phyloP scores from a whole-genome alignment of 2,329 filamentous ascomycete genomes.

The Dactylonectria macrodidyma region DNA sequence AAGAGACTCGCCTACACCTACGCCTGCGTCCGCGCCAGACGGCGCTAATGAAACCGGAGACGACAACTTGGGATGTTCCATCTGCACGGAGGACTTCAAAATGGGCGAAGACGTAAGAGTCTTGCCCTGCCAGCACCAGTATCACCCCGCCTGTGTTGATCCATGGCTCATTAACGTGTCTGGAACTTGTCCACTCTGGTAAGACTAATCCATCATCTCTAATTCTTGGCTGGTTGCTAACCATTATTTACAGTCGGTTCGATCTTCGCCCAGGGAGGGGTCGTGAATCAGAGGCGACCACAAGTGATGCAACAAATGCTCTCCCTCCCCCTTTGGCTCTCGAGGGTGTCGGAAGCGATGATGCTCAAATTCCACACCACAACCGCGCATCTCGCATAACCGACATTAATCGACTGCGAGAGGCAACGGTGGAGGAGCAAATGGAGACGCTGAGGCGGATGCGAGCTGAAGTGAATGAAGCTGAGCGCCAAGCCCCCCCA shows the following conservation, averaged over 20 bases:
- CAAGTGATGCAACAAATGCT: slow-evolving; percentile 42
- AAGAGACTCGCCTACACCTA: slow-evolving; percentile 31
- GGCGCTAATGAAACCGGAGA: slow-evolving; percentile 46
- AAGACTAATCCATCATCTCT: slow-evolving; percentile 51
- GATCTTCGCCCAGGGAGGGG: slow-evolving; percentile 64
- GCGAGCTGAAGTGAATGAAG: slow-evolving; percentile 47
- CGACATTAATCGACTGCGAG: slow-evolving; percentile 70
- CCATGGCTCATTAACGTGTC: slow-evolving; percentile 80
- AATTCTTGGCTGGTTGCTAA: slow-evolving; percentile 36
- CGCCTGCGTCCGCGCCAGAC: slow-evolving; percentile 36
- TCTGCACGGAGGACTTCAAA: slow-evolving; percentile 79
- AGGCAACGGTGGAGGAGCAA: slow-evolving; percentile 74
- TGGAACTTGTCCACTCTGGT: slow-evolving; percentile 80
- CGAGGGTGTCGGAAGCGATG: slow-evolving; percentile 56
- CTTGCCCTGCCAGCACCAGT: slow-evolving; percentile 77
- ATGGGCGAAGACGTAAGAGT: slow-evolving; percentile 78
- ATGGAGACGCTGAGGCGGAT: slow-evolving; percentile 70
- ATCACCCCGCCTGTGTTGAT: slow-evolving; percentile 77
- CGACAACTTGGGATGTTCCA: slow-evolving; percentile 72
- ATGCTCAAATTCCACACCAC: slow-evolving; percentile 53
- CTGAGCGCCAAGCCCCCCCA: slow-evolving; percentile 35
- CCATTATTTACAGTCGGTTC: slow-evolving; percentile 61
- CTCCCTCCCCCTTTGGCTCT: slow-evolving; percentile 60
- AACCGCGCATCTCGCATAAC: slow-evolving; percentile 67
- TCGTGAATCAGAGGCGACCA: slow-evolving; percentile 35